Evolutionary conservation across 768 basidiomycete genomes (phyloP).

Genomic region (Suillus subluteus): DNA sequence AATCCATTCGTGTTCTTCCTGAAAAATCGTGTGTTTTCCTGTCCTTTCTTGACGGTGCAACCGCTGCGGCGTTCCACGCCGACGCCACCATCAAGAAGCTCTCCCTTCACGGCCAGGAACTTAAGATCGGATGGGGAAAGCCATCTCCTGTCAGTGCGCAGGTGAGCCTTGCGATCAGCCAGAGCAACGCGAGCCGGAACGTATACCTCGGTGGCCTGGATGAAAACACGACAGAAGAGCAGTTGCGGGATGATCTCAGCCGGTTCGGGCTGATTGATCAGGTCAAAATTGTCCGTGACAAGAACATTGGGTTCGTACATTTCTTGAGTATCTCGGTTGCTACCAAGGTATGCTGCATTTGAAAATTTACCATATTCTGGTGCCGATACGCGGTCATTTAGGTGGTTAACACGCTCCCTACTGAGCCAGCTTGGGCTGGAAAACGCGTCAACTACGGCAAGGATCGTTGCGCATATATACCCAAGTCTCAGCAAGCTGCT

Average conservation of each 20-base stretch:
- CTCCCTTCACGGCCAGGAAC: slow-evolving; percentile 90
- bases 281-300: slow-evolving; percentile 98
- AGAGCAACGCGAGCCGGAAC: slow-evolving; percentile 92
- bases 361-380: not conserved
- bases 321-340: slow-evolving; percentile 95
- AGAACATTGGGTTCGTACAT: slow-evolving; percentile 99
- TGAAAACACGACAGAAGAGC: slow-evolving; percentile 88
- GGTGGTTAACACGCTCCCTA: slow-evolving; percentile 93
- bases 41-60: slow-evolving; percentile 92
- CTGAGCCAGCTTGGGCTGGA: slow-evolving; percentile 91
- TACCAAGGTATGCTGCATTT: slow-evolving; percentile 71
- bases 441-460: slow-evolving; percentile 99
- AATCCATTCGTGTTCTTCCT: slow-evolving; percentile 90
- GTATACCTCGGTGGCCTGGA: slow-evolving; percentile 96
- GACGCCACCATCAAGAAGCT: slow-evolving; percentile 96
- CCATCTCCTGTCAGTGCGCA: slow-evolving; percentile 85
- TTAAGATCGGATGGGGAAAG: slow-evolving; percentile 99
- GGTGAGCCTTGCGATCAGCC: slow-evolving; percentile 85
- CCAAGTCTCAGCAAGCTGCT: slow-evolving; percentile 91
- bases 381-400: slow-evolving; percentile 29
- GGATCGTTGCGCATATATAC: slow-evolving; percentile 97
- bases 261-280: slow-evolving; percentile 97
- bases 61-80: slow-evolving; percentile 95
- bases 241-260: slow-evolving; percentile 87
- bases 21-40: slow-evolving; percentile 99